A percentile compares a stretch with the other conserved stretches of the same genome.
These are phyloP conservation scores for Cyberlindnera mrakii DNA, from an alignment of 805 yeast genomes.

Conservation along the genomic window DNA sequence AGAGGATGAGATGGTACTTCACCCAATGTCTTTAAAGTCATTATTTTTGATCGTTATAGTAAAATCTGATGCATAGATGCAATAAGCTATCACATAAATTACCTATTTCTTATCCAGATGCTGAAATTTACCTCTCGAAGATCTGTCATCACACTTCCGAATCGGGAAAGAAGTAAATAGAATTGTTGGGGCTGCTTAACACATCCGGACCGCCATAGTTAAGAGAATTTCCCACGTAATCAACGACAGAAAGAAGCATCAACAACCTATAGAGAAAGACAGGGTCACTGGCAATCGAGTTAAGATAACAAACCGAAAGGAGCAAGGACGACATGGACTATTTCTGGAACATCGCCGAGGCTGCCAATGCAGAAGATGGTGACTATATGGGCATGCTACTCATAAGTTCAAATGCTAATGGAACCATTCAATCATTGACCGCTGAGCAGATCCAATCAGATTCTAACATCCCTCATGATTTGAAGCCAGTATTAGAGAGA, in stretches of 20 bases:
- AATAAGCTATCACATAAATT: too few relatives aligned
- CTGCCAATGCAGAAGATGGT: constrained; percentile 1
- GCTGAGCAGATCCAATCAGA: background rate
- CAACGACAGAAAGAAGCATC: too few relatives aligned
- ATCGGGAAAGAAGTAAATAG: background rate
- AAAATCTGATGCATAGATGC: too few relatives aligned
- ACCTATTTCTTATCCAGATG: too few relatives aligned
- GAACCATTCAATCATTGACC: background rate
- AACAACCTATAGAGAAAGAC: too few relatives aligned
- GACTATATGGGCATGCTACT: background rate
- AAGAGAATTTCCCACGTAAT: too few relatives aligned
- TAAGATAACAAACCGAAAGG: background rate
- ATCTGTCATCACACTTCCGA: background rate
- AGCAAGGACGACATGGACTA: background rate
- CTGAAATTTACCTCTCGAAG: background rate
- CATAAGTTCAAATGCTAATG: background rate
- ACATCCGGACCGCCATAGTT: too few relatives aligned
- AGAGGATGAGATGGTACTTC: too few relatives aligned
- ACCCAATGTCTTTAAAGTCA: too few relatives aligned
- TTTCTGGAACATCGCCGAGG: background rate
- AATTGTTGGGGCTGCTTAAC: too few relatives aligned
- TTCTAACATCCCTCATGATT: constrained; percentile 3
- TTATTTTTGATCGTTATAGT: too few relatives aligned
- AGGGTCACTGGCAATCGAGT: too few relatives aligned
- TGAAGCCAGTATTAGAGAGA: constrained; percentile 9